Conservation (phyloP, 2,329 filamentous ascomycete genomes). For the Fusarium miscanthi region DNA sequence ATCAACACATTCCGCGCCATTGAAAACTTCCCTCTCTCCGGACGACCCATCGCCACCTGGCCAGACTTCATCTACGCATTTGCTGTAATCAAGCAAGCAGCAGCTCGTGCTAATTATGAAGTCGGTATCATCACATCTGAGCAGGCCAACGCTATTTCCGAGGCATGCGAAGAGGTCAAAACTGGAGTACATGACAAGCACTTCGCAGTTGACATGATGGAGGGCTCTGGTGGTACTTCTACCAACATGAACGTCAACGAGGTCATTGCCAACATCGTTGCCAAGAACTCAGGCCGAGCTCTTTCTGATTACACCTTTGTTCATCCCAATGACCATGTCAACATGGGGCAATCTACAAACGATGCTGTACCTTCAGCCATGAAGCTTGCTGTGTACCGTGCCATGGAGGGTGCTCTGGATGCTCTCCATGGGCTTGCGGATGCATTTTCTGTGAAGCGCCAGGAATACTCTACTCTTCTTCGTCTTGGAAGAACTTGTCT, state of each 20-base stretch:
- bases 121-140: background rate
- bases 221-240: constrained; percentile 3
- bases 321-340: constrained; percentile 10
- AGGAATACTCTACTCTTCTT: background rate
- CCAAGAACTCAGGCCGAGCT: background rate
- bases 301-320: constrained; percentile 2
- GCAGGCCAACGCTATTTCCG: background rate
- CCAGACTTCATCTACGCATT: constrained; percentile 1
- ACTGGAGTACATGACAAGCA: background rate
- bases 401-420: background rate
- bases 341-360: constrained; percentile 9
- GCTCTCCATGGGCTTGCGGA: background rate
- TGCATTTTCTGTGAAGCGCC: background rate
- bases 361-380: constrained; percentile 5
- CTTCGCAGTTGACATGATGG: constrained; percentile 11
- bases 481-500: constrained; percentile 10
- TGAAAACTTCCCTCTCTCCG: constrained; percentile 4
- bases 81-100: constrained; percentile 4
- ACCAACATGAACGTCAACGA: constrained; percentile 16
- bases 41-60: constrained; percentile 3
- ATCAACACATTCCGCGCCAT: constrained; percentile 12
- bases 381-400: constrained; percentile 4
- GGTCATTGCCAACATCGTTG: constrained; percentile 9
- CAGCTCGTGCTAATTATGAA: constrained; percentile 4
- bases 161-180: background rate